Evolutionary conservation across 129 eudicot genomes (phyloP).

Genomic region (Pittosporum tobira): DNA sequence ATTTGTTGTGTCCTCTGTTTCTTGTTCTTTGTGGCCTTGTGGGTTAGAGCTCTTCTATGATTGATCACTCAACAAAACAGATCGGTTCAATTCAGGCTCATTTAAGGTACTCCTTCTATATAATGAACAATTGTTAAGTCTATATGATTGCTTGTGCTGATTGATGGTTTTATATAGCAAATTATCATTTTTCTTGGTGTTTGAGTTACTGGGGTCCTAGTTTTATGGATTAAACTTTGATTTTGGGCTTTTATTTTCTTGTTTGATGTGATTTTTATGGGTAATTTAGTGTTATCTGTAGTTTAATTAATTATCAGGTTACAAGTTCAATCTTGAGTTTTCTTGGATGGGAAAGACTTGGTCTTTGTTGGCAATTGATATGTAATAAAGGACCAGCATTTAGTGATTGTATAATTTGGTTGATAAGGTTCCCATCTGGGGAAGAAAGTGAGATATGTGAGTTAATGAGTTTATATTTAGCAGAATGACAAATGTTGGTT

Average conservation of each 20-base stretch:
- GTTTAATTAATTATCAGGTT: too few relatives aligned
- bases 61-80: not conserved
- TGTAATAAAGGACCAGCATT: not conserved
- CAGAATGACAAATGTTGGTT: not conserved
- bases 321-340: too few relatives aligned
- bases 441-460: not conserved
- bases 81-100: not conserved
- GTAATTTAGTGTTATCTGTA: not conserved
- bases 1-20: not conserved
- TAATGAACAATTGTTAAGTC: not conserved
- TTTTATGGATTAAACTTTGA: not conserved
- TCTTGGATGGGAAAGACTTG: too few relatives aligned
- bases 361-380: too few relatives aligned
- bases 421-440: not conserved
- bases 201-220: not conserved
- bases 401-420: not conserved
- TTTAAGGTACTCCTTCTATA: slow-evolving; percentile 7
- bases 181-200: not conserved
- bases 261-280: not conserved
- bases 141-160: not conserved
- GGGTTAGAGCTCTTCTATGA: not conserved
- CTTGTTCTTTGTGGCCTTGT: not conserved
- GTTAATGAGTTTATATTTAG: not conserved
- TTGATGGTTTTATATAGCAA: not conserved
- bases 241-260: too few relatives aligned